Conservation (phyloP, 2,329 filamentous ascomycete genomes). For the Nemania sp. region DNA sequence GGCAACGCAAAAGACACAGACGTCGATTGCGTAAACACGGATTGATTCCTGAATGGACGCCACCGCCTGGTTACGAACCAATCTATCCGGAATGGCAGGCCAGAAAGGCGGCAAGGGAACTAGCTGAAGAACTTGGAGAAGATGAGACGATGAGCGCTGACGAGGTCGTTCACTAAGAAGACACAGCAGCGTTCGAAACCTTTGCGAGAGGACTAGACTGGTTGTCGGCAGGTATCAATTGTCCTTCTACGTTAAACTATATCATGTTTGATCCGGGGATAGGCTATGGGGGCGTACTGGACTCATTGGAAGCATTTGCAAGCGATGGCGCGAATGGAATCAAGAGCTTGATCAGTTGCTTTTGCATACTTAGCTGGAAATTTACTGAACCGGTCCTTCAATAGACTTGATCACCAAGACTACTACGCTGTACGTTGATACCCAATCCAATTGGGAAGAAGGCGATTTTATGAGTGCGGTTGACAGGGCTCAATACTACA, state of each 20-base stretch:
- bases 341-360: not conserved
- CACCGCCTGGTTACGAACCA: slow-evolving; percentile 46
- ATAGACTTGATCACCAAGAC: not conserved
- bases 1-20: slow-evolving; percentile 52
- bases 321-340: not conserved
- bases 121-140: slow-evolving; percentile 44
- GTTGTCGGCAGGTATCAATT: not conserved
- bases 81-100: slow-evolving; percentile 51
- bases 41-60: slow-evolving; percentile 43
- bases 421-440: not conserved
- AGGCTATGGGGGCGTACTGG: slow-evolving; percentile 13
- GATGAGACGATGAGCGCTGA: slow-evolving; percentile 43
- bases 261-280: slow-evolving; percentile 16
- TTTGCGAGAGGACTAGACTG: not conserved
- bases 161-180: slow-evolving; percentile 32
- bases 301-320: slow-evolving; percentile 22
- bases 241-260: slow-evolving; percentile 10
- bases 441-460: too few species aligned
- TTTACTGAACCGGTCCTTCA: slow-evolving; percentile 6
- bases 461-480: too few species aligned
- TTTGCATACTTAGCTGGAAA: not conserved
- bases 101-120: slow-evolving; percentile 46
- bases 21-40: slow-evolving; percentile 56
- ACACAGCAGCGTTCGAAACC: not conserved
- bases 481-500: too few species aligned